Evolutionary conservation across 768 basidiomycete species (phyloP), one percentile per base, ranked within the genome.

Genomic region (Boletus sp.): DNA sequence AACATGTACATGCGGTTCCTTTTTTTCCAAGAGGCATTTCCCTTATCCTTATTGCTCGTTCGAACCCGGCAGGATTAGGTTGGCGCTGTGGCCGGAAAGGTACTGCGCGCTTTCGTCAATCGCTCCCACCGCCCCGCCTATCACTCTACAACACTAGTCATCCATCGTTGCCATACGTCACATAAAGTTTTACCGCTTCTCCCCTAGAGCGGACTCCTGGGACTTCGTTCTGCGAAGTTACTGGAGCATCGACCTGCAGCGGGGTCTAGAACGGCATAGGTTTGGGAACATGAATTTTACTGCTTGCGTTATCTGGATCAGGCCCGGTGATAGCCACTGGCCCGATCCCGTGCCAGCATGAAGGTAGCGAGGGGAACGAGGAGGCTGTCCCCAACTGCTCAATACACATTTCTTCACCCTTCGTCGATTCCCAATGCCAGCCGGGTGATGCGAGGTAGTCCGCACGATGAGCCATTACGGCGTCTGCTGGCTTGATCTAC

Each of bases 81-180:
- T 29, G 29, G n/a, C 28, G 24, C 17, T 46, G 41, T 15, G 30
- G 41, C 52, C 36, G 32, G 56, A 10, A 37, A 41, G 9, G 30
- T 45, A 35, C 30, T 41, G 47, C 36, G 7, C 18, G 6, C 20
- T 41, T 41, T 53, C 24, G 6, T 28, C 24, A 28, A 29, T 30
- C 15, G 9, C 46, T 48, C 52, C 28, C 42, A 39, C 35, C 35
- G 33, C 44, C 41, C 36, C 48, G 54, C 61, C 37, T 37, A 51
- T 35, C 50, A 35, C 8, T 29, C 12, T 42, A 24, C 42, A 44
- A 42, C 20, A 30, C 20, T 18, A 40, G 48, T 24, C 50, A 12
- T 28, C 39, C 37, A 3, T 45, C 30, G 18, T 47, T 52, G 17
- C 32, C 32, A 47, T 36, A 30, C 37, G 24, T 58, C 44, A 50